Evolutionary conservation across 2,329 filamentous ascomycete genomes (phyloP).

Genomic region (Fusarium sp.): DNA sequence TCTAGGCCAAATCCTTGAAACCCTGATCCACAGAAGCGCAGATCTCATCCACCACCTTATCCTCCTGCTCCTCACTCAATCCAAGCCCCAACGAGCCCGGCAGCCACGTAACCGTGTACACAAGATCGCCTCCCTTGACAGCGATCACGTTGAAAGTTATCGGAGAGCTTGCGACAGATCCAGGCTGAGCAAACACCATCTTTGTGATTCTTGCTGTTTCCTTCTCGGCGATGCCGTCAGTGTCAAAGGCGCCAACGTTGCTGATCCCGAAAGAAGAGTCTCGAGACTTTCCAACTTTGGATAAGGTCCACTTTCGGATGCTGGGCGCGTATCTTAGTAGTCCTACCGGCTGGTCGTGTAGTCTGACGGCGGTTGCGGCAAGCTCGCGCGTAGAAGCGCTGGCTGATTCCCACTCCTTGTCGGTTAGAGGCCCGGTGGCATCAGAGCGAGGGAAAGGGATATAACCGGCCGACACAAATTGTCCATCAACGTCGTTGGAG

Average conservation of each 20-base stretch:
- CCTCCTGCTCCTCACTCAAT: conserved; percentile 29
- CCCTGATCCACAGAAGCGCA: conserved; percentile 25
- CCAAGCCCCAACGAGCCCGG: conserved; percentile 37
- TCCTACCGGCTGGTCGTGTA: conserved; percentile 36
- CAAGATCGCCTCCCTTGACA: conserved; percentile 34
- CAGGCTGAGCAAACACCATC: conserved; percentile 42
- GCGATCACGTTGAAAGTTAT: conserved; percentile 38
- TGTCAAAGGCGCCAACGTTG: conserved; percentile 39
- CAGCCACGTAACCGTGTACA: conserved; percentile 44
- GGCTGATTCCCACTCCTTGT: conserved; percentile 37
- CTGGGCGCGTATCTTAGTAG: conserved; percentile 39
- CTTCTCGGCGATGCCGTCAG: not conserved
- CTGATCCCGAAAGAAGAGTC: conserved; percentile 42
- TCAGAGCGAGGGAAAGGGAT: conserved; percentile 14
- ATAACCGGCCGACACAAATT: conserved; percentile 35
- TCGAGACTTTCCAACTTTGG: conserved; percentile 35
- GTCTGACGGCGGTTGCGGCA: conserved; percentile 18
- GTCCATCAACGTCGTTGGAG: conserved; percentile 29
- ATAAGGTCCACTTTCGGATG: conserved; percentile 39
- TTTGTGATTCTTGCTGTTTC: conserved; percentile 20
- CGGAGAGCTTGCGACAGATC: conserved; percentile 32
- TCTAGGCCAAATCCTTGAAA: conserved; percentile 27
- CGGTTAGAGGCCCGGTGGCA: conserved; percentile 19
- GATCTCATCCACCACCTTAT: conserved; percentile 32
- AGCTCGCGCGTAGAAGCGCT: conserved; percentile 25